These are phyloP conservation scores for Sclerotinia subarctica DNA, from an alignment of 2,329 filamentous ascomycete genomes.

Conservation along the genomic window DNA sequence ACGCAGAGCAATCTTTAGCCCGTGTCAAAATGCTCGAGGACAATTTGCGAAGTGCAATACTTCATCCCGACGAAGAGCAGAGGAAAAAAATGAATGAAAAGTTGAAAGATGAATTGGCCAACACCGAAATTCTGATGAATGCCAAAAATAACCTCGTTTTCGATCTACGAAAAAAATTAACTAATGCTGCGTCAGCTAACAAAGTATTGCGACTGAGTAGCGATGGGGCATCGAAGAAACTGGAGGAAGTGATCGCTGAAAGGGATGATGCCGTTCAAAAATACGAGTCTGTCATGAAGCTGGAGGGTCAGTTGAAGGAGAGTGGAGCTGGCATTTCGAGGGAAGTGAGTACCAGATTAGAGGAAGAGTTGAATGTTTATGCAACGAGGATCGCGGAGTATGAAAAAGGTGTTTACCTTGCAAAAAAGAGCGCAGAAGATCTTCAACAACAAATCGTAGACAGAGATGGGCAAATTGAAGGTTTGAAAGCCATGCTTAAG, in stretches of 20 bases:
- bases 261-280: neutral
- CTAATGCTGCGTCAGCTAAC: neutral
- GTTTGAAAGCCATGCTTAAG: neutral
- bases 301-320: neutral
- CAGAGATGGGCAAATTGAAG: neutral
- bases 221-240: too few species aligned
- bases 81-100: neutral
- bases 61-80: neutral
- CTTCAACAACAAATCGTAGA: neutral
- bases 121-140: neutral
- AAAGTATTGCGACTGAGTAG: neutral
- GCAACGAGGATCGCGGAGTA: neutral
- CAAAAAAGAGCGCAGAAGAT: neutral
- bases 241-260: neutral
- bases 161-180: neutral
- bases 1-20: neutral
- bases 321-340: neutral
- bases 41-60: neutral
- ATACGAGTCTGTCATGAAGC: too few species aligned
- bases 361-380: neutral
- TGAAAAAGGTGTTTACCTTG: neutral
- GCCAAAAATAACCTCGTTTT: neutral
- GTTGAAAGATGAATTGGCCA: neutral
- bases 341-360: too few species aligned
- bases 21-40: neutral